phyloP scores from a whole-genome alignment of 495 filamentous ascomycete species.

The Aspergillus affinis region DNA sequence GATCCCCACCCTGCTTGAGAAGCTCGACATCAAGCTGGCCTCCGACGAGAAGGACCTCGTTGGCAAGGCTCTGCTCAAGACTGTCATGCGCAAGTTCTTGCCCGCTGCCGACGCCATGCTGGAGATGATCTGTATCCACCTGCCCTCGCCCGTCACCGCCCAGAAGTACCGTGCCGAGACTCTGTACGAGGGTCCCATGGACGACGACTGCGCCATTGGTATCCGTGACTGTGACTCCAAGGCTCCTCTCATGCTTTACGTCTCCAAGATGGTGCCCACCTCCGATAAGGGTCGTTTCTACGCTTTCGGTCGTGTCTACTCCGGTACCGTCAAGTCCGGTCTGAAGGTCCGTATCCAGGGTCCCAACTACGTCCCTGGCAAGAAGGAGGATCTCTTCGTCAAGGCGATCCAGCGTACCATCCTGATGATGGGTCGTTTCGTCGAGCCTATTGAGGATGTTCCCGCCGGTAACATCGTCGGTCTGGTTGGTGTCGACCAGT shows the following conservation, averaged over 20 bases:
- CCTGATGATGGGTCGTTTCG: slow-evolving; percentile 99
- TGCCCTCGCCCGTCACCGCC: slow-evolving; percentile 92
- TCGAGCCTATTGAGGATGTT: slow-evolving; percentile 99
- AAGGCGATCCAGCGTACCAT: slow-evolving; percentile 99
- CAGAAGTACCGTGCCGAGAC: slow-evolving; percentile 99
- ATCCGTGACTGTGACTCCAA: slow-evolving; percentile 98
- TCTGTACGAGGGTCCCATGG: slow-evolving; percentile 93
- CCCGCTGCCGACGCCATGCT: slow-evolving; percentile 96
- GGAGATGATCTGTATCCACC: slow-evolving; percentile 99
- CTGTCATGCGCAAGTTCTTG: slow-evolving; percentile 97
- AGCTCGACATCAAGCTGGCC: slow-evolving; percentile 88
- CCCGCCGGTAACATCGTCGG: slow-evolving; percentile 99
- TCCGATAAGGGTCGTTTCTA: slow-evolving; percentile 99
- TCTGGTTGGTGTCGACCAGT: slow-evolving; percentile 99
- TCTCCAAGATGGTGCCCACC: slow-evolving; percentile 99
- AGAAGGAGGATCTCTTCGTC: slow-evolving; percentile 99
- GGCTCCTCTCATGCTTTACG: slow-evolving; percentile 98
- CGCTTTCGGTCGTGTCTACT: slow-evolving; percentile 99
- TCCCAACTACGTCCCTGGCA: slow-evolving; percentile 95
- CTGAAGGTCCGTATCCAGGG: slow-evolving; percentile 99
- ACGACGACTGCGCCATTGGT: slow-evolving; percentile 88
- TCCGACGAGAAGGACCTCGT: slow-evolving; percentile 87
- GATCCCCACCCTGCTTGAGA: slow-evolving; percentile 74
- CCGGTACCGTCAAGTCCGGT: slow-evolving; percentile 94
- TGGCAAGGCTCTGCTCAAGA: slow-evolving; percentile 96